Evolutionary conservation across 495 filamentous ascomycete genomes (phyloP).

Genomic region (Hypoxylon perforatum): DNA sequence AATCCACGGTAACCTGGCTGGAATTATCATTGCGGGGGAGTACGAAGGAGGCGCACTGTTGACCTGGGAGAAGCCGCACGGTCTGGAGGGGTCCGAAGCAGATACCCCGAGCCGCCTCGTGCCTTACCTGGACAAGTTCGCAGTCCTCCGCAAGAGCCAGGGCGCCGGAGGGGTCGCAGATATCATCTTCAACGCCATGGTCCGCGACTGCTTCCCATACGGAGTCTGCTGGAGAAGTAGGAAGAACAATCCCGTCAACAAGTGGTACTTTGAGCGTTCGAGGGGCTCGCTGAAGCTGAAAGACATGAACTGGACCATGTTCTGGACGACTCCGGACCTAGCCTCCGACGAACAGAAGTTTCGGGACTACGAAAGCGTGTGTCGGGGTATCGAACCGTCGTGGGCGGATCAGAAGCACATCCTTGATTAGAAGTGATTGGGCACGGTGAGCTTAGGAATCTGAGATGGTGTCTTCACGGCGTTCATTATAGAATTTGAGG

Average conservation of each 20-base stretch:
- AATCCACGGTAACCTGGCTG: constrained; percentile 81
- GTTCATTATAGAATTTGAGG: background rate
- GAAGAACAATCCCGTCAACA: constrained; percentile 86
- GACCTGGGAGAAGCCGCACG: constrained; percentile 89
- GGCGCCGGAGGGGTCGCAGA: constrained; percentile 94
- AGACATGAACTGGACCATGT: constrained; percentile 91
- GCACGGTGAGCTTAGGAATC: background rate
- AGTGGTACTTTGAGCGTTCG: constrained; percentile 95
- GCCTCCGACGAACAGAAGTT: constrained; percentile 66
- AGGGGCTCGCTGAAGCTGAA: constrained; percentile 82
- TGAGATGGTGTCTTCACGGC: background rate
- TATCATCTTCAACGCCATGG: constrained; percentile 95
- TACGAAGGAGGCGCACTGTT: constrained; percentile 96
- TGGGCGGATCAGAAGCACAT: constrained; percentile 80
- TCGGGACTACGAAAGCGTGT: constrained; percentile 84
- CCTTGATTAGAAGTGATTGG: constrained; percentile 59
- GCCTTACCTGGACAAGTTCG: constrained; percentile 98
- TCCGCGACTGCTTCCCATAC: constrained; percentile 82
- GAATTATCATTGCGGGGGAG: constrained; percentile 92
- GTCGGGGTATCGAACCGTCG: constrained; percentile 79
- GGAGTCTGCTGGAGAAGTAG: constrained; percentile 86
- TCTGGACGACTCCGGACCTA: constrained; percentile 85
- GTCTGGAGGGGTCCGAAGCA: constrained; percentile 63
- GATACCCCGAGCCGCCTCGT: constrained; percentile 70
- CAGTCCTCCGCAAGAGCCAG: constrained; percentile 87